Percentiles rank a stretch among this genome's conserved stretches.
Evolutionary conservation across 2,329 filamentous ascomycete genomes (phyloP).

Genomic region (Phoma herbarum): DNA sequence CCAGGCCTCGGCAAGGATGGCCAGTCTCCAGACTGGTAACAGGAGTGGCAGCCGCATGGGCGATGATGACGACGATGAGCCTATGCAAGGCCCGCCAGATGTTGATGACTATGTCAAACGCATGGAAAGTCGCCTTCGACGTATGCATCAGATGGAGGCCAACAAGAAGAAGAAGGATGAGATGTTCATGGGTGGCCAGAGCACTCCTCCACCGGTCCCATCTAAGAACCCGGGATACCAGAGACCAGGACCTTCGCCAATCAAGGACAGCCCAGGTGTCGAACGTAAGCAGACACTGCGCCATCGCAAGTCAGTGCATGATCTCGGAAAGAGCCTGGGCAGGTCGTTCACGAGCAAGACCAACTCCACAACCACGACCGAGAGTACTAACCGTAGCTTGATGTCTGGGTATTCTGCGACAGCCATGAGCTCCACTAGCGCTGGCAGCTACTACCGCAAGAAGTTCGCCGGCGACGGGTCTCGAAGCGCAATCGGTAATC

Average conservation of each 20-base stretch:
- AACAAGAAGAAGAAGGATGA: conserved; percentile 53
- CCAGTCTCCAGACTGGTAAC: conserved; percentile 72
- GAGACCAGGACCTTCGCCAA: conserved; percentile 53
- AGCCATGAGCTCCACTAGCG: conserved; percentile 92
- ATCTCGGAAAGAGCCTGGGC: conserved; percentile 75
- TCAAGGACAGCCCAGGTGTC: conserved; percentile 34
- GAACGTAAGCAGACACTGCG: conserved; percentile 54
- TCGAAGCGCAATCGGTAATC: conserved; percentile 70
- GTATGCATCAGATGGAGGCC: conserved; percentile 66
- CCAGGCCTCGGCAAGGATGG: conserved; percentile 51
- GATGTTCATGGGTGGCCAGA: conserved; percentile 58
- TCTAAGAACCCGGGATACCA: conserved; percentile 62
- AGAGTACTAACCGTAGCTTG: conserved; percentile 81
- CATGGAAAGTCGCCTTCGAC: conserved; percentile 84
- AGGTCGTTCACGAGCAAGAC: conserved; percentile 91
- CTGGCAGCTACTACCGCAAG: conserved; percentile 87
- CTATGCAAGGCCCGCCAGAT: conserved; percentile 70
- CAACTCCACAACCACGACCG: conserved; percentile 73
- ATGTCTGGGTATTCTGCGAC: conserved; percentile 95
- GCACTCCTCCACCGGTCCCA: conserved; percentile 68
- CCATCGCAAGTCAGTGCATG: conserved; percentile 79
- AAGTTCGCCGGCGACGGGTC: conserved; percentile 64
- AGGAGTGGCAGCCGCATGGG: conserved; percentile 65
- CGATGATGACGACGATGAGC: conserved; percentile 62
- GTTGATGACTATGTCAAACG: conserved; percentile 87